Evolutionary conservation across 75 land plant species (phyloP), one percentile per base, ranked within the genome.

Genomic region (Isoetes taiwanensis): DNA sequence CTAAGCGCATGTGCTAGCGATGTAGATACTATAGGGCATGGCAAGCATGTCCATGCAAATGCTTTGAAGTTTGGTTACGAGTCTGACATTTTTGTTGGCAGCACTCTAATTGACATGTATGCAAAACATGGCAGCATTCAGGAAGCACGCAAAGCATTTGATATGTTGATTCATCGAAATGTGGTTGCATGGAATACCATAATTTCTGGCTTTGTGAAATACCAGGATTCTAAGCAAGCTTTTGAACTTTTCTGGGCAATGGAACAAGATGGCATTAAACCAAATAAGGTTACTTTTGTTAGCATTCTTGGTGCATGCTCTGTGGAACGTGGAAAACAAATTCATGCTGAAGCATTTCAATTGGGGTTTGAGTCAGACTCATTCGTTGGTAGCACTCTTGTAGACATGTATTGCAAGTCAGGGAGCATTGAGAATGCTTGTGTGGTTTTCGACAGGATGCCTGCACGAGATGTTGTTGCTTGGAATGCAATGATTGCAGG

Each of bases 41-140:
- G 78, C 11, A 31, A 41, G 57, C 73, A 66, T 52, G 57, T 70
- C 12, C 78, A 74, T 52, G 74, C 66, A 17, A 30, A 40, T 26
- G 71, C 63, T 1, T 32, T 70, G 41, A 67, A 60, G 32, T 8
- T 27, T 17, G 78, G 81, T 23, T 2, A 63, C 16, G 64, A 59
- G 1, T 60, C 53, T 2, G 41, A 74, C 62, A 26, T 4, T 2
- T 70, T 58, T 28, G 78, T 79, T 48, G 58, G 50, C 34, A 64
- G 58, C 42, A 69, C 72, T 11, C 48, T 78, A 56, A 60, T 78
- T 33, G 43, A 46, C 43, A 65, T 78, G 77, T 78, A 78, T 57
- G 64, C 62, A 14, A 73, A 52, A 53, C 27, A 52, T 16, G 73
- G 77, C 32, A 32, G 65, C 0, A 20, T 70, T 17, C 17, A 1